phyloP scores from a whole-genome alignment of 202 grass and related monocot species.

The Cymbopogon flexuosus region DNA sequence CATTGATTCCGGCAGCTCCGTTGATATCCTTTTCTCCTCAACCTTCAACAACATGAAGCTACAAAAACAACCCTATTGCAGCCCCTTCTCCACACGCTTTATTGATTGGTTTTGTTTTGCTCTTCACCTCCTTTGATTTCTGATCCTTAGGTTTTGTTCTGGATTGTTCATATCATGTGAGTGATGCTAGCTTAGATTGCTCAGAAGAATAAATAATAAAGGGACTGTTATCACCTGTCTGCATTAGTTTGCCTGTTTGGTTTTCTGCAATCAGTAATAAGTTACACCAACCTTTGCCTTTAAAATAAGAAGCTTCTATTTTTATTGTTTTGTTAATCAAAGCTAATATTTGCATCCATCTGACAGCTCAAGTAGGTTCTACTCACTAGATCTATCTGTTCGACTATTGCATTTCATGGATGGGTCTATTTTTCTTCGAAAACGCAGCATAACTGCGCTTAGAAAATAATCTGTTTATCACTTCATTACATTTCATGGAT shows the following conservation, averaged over 20 bases:
- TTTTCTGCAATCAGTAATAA: not conserved
- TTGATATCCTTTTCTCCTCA: too few species aligned
- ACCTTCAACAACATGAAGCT: too few species aligned
- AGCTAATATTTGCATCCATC: not conserved
- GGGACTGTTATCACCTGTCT: not conserved
- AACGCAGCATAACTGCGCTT: too few species aligned
- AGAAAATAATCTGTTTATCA: not conserved
- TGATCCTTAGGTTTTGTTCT: not conserved
- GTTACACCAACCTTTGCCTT: not conserved
- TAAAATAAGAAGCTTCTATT: not conserved
- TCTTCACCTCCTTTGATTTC: not conserved
- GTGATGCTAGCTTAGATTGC: not conserved
- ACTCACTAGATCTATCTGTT: not conserved
- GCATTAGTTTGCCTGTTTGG: not conserved
- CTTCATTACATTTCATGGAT: not conserved
- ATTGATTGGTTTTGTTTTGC: not conserved
- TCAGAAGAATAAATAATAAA: not conserved
- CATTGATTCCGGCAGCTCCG: too few species aligned
- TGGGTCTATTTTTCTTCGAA: not conserved
- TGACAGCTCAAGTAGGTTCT: not conserved
- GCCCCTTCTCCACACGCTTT: not conserved
- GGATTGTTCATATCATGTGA: not conserved
- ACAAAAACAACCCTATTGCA: too few species aligned
- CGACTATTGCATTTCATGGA: slow-evolving; percentile 4
- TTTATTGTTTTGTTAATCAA: slow-evolving; percentile 23